Evolutionary conservation across 108 stramenopile genomes (phyloP), one percentile per base, ranked within the genome.

Genomic region (Pseudonitzschia pungens): DNA sequence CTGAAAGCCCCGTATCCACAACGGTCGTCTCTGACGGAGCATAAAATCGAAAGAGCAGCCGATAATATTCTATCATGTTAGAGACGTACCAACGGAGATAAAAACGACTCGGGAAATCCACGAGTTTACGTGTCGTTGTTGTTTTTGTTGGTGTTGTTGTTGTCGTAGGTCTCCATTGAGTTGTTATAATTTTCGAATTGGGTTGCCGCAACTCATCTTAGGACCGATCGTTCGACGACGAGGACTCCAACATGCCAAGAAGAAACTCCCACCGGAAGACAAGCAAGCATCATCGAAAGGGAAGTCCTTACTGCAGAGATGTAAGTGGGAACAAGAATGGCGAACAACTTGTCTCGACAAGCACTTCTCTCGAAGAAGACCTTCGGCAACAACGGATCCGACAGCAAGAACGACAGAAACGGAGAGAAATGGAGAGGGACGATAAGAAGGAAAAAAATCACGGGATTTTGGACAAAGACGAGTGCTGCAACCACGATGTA

Each of bases 351-450:
- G 4, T 51, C 7, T n/a, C 50, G 50, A 51, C 36, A 36, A 36
- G 36, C 36, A 51, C 50, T n/a, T 65, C 64, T 40, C 64, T 78
- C 43, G 77, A 78, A 54, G 77, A 78, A 33, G 77, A 78, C 24
- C 65, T 78, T 36, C 45, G 72, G 28, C 67, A 59, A 53, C 72
- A 78, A 40, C 45, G 77, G 24, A 36, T 67, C 16, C 54, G 77
- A 45, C 77, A 77, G 48, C 59, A 71, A 16, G 58, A 65, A 64
- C 77, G 77, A 18, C 64, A 65, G 42, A 41, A 70, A 57, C 15
- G 15, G 48, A 31, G 31, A 45, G 27, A 18, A 9, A 18, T 53
- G 21, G 15, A 27, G 58, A 50, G 58, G 54, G 31, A 68, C 15
- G 12, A 55, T 16, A 44, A 72, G 57, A 32, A 57, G 4, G 55